phyloP scores from a whole-genome alignment of 1,139 yeast species.

The Debaryomyces sp. region DNA sequence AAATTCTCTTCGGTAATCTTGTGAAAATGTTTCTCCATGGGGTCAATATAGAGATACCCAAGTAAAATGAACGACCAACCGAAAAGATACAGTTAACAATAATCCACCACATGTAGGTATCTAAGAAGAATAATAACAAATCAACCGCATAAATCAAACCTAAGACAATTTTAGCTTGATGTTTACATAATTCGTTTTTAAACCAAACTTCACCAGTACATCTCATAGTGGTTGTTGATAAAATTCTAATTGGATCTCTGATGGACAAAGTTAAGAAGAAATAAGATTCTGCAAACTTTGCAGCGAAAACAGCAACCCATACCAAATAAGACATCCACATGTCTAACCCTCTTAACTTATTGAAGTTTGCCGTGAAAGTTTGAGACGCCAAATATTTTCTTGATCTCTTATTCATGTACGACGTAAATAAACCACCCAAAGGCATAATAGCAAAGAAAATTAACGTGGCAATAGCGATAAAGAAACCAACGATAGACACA shows the following conservation, averaged over 20 bases:
- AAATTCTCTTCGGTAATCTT: slow-evolving; percentile 96
- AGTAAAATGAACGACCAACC: slow-evolving; percentile 94
- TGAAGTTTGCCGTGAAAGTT: slow-evolving; percentile 92
- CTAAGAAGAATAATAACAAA: slow-evolving; percentile 93
- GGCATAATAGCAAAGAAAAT: slow-evolving; percentile 94
- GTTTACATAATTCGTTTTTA: slow-evolving; percentile 70
- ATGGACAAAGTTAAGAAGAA: slow-evolving; percentile 87
- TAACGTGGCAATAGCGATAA: slow-evolving; percentile 82
- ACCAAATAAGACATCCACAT: slow-evolving; percentile 96
- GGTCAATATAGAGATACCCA: slow-evolving; percentile 97
- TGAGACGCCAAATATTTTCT: slow-evolving; percentile 93
- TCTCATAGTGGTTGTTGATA: slow-evolving; percentile 50
- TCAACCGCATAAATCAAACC: slow-evolving; percentile 94
- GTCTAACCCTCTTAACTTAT: slow-evolving; percentile 80
- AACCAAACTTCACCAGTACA: slow-evolving; percentile 89
- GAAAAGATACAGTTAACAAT: slow-evolving; percentile 92
- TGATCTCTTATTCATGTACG: slow-evolving; percentile 85
- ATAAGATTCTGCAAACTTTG: slow-evolving; percentile 88
- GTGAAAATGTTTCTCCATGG: slow-evolving; percentile 99
- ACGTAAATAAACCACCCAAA: slow-evolving; percentile 92
- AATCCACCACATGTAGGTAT: slow-evolving; percentile 98
- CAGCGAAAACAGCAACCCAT: slow-evolving; percentile 87
- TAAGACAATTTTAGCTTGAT: slow-evolving; percentile 84
- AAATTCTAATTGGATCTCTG: slow-evolving; percentile 88
- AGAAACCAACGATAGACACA: slow-evolving; percentile 86